phyloP scores from a whole-genome alignment of 495 filamentous ascomycete genomes.

The Aspergillus campestris region DNA sequence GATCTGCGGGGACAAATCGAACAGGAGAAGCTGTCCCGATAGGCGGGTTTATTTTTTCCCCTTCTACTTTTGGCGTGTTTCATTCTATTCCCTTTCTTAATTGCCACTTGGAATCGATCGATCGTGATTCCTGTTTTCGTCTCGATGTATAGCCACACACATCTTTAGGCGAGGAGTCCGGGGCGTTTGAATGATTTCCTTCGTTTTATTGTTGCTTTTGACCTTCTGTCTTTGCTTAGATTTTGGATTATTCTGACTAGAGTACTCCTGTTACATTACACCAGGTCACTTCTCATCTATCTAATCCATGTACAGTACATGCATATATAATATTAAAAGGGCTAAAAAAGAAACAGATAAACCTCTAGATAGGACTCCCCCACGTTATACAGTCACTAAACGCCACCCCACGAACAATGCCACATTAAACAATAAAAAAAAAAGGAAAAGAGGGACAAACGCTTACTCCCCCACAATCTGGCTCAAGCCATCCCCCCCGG shows the following conservation, averaged over 20 bases:
- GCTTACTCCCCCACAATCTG: conserved; percentile 17
- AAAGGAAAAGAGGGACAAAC: neutral
- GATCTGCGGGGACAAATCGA: conserved; percentile 41
- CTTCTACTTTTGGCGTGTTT: neutral
- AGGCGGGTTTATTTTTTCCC: conserved; percentile 3
- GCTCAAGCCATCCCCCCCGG: conserved; percentile 24
- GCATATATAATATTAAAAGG: neutral
- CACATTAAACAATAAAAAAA: neutral
- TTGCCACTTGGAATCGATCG: conserved; percentile 1
- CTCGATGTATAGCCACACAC: conserved; percentile 28
- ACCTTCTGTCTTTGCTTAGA: conserved; percentile 1
- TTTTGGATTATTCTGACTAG: neutral
- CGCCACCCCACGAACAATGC: neutral
- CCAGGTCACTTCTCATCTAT: conserved; percentile 3
- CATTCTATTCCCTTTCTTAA: conserved; percentile 3
- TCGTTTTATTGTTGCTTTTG: conserved; percentile 4
- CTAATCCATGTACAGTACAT: conserved; percentile 14
- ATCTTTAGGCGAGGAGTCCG: conserved; percentile 24
- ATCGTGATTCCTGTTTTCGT: conserved; percentile 10
- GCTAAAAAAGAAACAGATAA: neutral
- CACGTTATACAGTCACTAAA: neutral
- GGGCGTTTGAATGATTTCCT: conserved; percentile 28
- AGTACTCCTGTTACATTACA: neutral
- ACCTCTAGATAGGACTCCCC: neutral
- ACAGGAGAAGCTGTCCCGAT: conserved; percentile 35